Base-by-base conservation (phyloP, 176 grass and related monocot genomes). In the Olyra latifolia region DNA sequence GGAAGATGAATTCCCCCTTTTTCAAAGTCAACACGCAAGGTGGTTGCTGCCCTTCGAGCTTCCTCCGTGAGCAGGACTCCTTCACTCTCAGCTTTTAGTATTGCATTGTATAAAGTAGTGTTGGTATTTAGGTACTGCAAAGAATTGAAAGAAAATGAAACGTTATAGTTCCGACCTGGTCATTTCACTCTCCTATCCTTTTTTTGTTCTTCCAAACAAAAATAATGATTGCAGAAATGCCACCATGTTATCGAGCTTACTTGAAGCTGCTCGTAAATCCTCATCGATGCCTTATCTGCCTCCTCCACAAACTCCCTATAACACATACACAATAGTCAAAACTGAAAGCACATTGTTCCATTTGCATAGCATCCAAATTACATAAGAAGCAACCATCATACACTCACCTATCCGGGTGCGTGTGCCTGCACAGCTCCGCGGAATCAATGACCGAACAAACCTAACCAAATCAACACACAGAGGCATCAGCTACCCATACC, bases 1-100 rank as follows among this genome's bases (percentile, higher is more conserved):
- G 90, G 82, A 69, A 98, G 95, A 94, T 98, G 92, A 53, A 98
- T 94, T 52, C 92, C 95, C 61, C 95, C 95, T 14, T 94, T 98
- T 67, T 98, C 90, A 89, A 98, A 98, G 75, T 98, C 95, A 63
- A 89, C 78, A 19, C 81, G 87, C 75, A 98, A 86, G 17, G 86
- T 64, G 74, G 80, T 75, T 5, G 88, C 92, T 61, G 92, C 95
- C 62, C 88, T 92, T 85, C 47, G 83, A 86, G 92, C 88, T 87
- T 98, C 95, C 65, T 87, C 88, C 27, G 89, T 87, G 75, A 80
- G 89, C 38, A 89, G 75, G 83, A 57, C 86, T 78, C 79, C 67
- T 78, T 87, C 83, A 28, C 23, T 17, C 88, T 94, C 92, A 83
- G 83, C 90, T 94, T 92, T 94, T 35, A 93, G 71, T 76, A 94